Percentiles rank a stretch among this genome's conserved stretches.
These are phyloP conservation scores for Amylocarpus encephaloides DNA, from an alignment of 2,329 filamentous ascomycete species.

Conservation along the genomic window DNA sequence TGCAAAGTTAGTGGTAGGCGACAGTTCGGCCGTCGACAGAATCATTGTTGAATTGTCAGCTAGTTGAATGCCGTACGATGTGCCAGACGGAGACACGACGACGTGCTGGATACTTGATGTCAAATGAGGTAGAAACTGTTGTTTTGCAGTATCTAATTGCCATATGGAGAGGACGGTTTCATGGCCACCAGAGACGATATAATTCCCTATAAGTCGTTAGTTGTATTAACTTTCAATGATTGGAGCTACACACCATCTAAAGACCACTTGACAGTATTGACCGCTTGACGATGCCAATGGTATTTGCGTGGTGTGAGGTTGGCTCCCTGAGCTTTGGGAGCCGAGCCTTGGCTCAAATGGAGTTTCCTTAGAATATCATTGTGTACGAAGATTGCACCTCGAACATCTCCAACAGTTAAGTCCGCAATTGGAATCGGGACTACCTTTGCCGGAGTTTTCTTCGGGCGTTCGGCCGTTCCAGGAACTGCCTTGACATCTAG, in stretches of 20 bases:
- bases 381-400: conserved; percentile 77
- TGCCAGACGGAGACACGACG: conserved; percentile 70
- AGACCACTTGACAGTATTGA: conserved; percentile 86
- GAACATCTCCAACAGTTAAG: conserved; percentile 68
- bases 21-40: conserved; percentile 81
- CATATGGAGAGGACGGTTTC: conserved; percentile 87
- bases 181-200: conserved; percentile 85
- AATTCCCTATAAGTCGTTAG: conserved; percentile 61
- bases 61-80: conserved; percentile 76
- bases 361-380: conserved; percentile 60
- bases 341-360: conserved; percentile 35
- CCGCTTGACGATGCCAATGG: conserved; percentile 86
- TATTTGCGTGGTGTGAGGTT: conserved; percentile 53
- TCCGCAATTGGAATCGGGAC: conserved; percentile 47
- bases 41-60: conserved; percentile 91
- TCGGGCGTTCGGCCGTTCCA: conserved; percentile 9
- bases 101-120: conserved; percentile 79
- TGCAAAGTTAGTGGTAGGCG: conserved; percentile 75
- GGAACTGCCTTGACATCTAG: conserved; percentile 52
- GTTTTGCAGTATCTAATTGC: conserved; percentile 83
- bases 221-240: conserved; percentile 3
- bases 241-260: conserved; percentile 61
- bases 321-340: conserved; percentile 18
- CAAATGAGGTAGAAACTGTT: conserved; percentile 84
- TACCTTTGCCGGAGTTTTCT: no score